These are phyloP conservation scores for Daldinia vernicosa DNA, from an alignment of 495 filamentous ascomycete genomes.

Conservation along the genomic window DNA sequence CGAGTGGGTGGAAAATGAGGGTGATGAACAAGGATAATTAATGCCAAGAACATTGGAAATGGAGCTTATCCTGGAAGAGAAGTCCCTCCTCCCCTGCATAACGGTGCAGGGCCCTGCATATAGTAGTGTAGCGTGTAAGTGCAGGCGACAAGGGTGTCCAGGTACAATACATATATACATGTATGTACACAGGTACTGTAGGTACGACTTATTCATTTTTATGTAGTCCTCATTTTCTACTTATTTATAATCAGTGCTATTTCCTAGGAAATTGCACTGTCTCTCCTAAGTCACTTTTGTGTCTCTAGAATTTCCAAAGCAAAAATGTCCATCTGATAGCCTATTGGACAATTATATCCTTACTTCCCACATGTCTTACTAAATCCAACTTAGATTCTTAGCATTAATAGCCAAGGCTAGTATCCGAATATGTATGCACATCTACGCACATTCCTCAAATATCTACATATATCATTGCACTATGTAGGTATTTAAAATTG, in stretches of 20 bases:
- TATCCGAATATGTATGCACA: too few relatives aligned
- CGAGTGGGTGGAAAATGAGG: slow-evolving; percentile 38
- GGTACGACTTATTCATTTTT: background rate
- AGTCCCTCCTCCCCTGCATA: slow-evolving; percentile 36
- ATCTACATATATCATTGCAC: too few relatives aligned
- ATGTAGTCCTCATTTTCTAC: background rate
- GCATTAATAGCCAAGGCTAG: too few relatives aligned
- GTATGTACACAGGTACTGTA: too few relatives aligned
- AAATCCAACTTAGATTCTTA: slow-evolving; percentile 5
- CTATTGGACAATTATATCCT: slow-evolving; percentile 4
- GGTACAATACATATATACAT: too few relatives aligned
- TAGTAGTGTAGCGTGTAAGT: slow-evolving; percentile 3
- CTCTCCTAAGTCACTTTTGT: slow-evolving; percentile 28
- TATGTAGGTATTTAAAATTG: too few relatives aligned
- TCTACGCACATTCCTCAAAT: too few relatives aligned
- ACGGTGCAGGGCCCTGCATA: slow-evolving; percentile 7
- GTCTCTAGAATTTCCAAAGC: background rate
- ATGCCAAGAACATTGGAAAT: slow-evolving; percentile 29
- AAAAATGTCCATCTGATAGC: background rate
- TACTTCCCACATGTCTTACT: slow-evolving; percentile 11
- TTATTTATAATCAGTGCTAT: slow-evolving; percentile 5
- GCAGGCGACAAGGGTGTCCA: background rate
- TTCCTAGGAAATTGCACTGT: slow-evolving; percentile 33
- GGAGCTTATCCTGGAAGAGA: slow-evolving; percentile 26
- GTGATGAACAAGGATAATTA: slow-evolving; percentile 32